Evolutionary conservation across 306 rosid species (phyloP).

Genomic region (Cucurbita pepo): DNA sequence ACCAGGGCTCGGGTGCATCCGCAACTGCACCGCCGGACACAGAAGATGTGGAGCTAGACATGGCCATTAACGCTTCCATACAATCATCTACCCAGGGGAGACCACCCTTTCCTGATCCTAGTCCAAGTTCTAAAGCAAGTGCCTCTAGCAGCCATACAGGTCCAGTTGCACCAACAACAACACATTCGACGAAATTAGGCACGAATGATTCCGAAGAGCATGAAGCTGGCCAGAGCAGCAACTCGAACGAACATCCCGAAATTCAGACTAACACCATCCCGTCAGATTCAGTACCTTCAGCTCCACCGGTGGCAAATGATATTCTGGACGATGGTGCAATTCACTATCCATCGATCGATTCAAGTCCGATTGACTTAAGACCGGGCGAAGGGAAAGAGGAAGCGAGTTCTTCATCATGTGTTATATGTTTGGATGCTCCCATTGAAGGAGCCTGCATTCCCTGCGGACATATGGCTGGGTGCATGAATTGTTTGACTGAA

Average conservation of each 20-base stretch:
- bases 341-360: constrained; percentile 73
- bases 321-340: constrained; percentile 32
- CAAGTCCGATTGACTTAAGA: constrained; percentile 27
- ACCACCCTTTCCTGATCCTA: constrained; percentile 28
- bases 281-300: constrained; percentile 34
- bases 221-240: constrained; percentile 20
- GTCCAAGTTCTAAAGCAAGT: constrained; percentile 36
- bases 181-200: constrained; percentile 10
- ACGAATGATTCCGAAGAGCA: constrained; percentile 11
- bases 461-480: constrained; percentile 96
- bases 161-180: constrained; percentile 20
- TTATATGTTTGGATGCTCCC: constrained; percentile 91
- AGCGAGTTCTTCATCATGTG: constrained; percentile 49
- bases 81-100: constrained; percentile 45
- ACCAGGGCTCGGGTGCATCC: constrained; percentile 24
- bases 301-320: constrained; percentile 38
- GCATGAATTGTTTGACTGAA: constrained; percentile 91
- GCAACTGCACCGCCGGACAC: constrained; percentile 65
- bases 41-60: constrained; percentile 55
- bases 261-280: constrained; percentile 9
- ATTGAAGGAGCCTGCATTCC: constrained; percentile 98
- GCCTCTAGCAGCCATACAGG: constrained; percentile 37
- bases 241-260: constrained; percentile 11
- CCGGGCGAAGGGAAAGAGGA: constrained; percentile 24
- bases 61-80: constrained; percentile 62